Evolutionary conservation across 208 protist species (phyloP).

Genomic region (Histomonas meleagridis): DNA sequence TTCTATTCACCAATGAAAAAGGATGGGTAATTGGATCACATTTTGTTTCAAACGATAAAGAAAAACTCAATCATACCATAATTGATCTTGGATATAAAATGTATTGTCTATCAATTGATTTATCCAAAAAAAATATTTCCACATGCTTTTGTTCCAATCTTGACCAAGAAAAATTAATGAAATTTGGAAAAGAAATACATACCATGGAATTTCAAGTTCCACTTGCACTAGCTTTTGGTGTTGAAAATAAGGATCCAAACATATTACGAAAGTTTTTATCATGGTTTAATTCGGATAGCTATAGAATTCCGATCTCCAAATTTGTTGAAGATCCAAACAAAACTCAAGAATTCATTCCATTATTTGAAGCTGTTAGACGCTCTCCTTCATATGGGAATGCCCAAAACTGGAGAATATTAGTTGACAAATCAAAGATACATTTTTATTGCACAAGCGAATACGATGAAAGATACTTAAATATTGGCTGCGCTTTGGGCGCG

Average conservation of each 20-base stretch:
- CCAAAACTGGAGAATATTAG: neutral
- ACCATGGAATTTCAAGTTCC: neutral
- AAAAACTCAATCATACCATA: neutral
- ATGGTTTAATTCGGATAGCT: neutral
- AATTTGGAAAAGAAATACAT: neutral
- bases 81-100: neutral
- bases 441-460: neutral
- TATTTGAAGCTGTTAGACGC: neutral
- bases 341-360: neutral
- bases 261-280: neutral
- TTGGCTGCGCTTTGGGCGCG: neutral
- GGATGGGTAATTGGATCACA: neutral
- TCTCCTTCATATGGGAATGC: neutral
- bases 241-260: neutral
- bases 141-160: neutral
- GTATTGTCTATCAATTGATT: neutral
- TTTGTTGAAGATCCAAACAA: neutral
- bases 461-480: neutral
- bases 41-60: neutral
- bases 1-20: neutral
- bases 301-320: neutral
- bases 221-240: neutral
- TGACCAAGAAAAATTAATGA: neutral
- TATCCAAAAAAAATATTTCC: neutral
- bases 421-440: neutral